Conservation (phyloP, 2,329 filamentous ascomycete species). For the Alternaria atra region DNA sequence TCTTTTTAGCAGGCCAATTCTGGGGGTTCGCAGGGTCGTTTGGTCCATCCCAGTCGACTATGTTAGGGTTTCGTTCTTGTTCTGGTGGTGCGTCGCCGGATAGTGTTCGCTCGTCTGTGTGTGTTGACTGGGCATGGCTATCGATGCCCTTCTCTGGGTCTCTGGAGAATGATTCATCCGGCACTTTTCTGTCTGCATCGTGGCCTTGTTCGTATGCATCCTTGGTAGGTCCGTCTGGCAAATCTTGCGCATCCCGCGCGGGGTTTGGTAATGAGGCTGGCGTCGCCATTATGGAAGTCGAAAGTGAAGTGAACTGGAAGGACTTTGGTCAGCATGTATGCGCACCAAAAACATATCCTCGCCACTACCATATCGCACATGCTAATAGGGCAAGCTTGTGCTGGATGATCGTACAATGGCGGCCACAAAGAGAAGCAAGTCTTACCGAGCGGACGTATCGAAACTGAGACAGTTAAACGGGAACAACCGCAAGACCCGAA, state of each 20-base stretch:
- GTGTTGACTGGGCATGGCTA: slow-evolving; percentile 34
- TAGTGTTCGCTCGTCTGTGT: slow-evolving; percentile 38
- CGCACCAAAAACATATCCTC: background rate
- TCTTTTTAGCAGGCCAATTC: slow-evolving; percentile 50
- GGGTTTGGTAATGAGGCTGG: slow-evolving; percentile 30
- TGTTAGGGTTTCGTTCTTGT: slow-evolving; percentile 35
- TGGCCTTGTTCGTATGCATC: slow-evolving; percentile 40
- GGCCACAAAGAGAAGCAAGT: slow-evolving; percentile 1
- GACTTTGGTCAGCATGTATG: slow-evolving; percentile 8
- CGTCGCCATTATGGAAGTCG: slow-evolving; percentile 32
- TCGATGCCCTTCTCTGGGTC: slow-evolving; percentile 42
- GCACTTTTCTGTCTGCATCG: slow-evolving; percentile 31
- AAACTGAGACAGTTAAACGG: slow-evolving; percentile 1
- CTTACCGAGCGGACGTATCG: slow-evolving; percentile 11
- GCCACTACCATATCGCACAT: background rate
- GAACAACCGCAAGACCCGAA: background rate
- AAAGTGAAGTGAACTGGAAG: slow-evolving; percentile 9
- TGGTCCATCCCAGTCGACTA: slow-evolving; percentile 47
- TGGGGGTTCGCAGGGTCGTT: slow-evolving; percentile 52
- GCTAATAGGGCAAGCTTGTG: background rate
- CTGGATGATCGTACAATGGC: background rate
- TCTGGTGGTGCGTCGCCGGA: slow-evolving; percentile 15
- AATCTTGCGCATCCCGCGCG: slow-evolving; percentile 26
- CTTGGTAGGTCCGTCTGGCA: slow-evolving; percentile 29
- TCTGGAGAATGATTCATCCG: slow-evolving; percentile 19